Evolutionary conservation across 176 grass and related monocot genomes (phyloP).

Genomic region (Olyra latifolia): DNA sequence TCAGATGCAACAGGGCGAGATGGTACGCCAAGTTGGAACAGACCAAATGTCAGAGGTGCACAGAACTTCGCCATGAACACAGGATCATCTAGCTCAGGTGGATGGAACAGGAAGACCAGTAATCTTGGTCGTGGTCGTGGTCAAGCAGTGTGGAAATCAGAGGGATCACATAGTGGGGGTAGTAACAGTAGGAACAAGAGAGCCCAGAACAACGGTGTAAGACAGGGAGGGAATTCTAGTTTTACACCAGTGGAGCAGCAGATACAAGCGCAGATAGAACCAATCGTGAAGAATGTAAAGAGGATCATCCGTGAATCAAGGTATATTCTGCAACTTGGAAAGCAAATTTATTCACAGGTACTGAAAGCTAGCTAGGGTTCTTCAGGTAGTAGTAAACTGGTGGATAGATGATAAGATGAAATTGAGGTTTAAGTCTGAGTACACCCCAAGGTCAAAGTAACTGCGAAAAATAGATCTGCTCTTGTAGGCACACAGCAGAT

Average conservation of each 20-base stretch:
- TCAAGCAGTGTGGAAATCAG: conserved; percentile 30
- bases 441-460: not conserved
- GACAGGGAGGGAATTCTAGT: not conserved
- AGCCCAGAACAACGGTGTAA: conserved; percentile 10
- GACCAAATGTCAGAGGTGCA: not conserved
- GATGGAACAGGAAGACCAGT: conserved; percentile 27
- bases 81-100: conserved; percentile 28
- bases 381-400: conserved; percentile 14
- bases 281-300: conserved; percentile 44
- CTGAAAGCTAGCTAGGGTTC: conserved; percentile 1
- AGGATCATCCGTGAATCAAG: conserved; percentile 53
- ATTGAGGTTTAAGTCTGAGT: not conserved
- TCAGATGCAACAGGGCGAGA: conserved; percentile 29
- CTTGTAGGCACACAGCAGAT: conserved; percentile 19
- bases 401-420: conserved; percentile 25
- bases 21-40: conserved; percentile 16
- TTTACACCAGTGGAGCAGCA: conserved; percentile 38
- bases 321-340: conserved; percentile 25
- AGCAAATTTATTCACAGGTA: not conserved
- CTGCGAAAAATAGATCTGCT: not conserved
- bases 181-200: conserved; percentile 23
- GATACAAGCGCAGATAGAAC: conserved; percentile 36
- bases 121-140: conserved; percentile 3
- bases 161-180: conserved; percentile 19
- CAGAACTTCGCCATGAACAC: conserved; percentile 10